Conservation (phyloP, 192 early-diverging fungal genomes). For the Martensiomyces pterosporus region DNA sequence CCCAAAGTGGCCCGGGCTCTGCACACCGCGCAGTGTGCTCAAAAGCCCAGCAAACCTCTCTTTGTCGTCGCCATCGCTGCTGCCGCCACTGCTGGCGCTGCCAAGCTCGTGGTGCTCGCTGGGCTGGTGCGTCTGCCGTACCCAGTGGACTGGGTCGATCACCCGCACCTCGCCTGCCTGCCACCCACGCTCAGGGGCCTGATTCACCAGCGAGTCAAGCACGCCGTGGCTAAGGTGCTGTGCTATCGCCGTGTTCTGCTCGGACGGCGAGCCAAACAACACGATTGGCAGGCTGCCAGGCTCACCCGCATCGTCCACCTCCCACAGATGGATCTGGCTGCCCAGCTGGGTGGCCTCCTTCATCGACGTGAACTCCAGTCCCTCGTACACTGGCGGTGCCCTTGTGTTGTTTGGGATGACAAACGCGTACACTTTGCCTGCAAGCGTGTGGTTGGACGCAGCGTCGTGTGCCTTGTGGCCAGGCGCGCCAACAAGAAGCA, state of each 20-base stretch:
- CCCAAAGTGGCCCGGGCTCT: constrained; percentile 50
- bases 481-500: constrained; percentile 55
- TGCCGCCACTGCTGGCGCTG: not conserved
- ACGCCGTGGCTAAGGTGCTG: too few relatives aligned
- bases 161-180: constrained; percentile 48
- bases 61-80: not conserved
- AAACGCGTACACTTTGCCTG: constrained; percentile 56
- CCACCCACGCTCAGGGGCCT: constrained; percentile 38
- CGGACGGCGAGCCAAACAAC: constrained; percentile 44
- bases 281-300: constrained; percentile 13
- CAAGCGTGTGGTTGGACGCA: constrained; percentile 14
- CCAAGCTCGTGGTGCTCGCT: not conserved
- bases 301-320: not conserved
- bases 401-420: constrained; percentile 1
- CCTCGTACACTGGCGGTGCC: constrained; percentile 2
- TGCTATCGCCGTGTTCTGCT: constrained; percentile 16
- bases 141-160: constrained; percentile 36
- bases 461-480: constrained; percentile 27
- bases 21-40: constrained; percentile 26
- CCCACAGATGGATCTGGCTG: constrained; percentile 44
- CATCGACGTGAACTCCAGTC: constrained; percentile 17
- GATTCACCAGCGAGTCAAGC: constrained; percentile 5
- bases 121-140: too few relatives aligned
- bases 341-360: constrained; percentile 43
- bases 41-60: constrained; percentile 18